A percentile compares a stretch with the other conserved stretches of the same genome.
Evolutionary conservation across 768 basidiomycete genomes (phyloP).

Genomic region (Bullera alba): DNA sequence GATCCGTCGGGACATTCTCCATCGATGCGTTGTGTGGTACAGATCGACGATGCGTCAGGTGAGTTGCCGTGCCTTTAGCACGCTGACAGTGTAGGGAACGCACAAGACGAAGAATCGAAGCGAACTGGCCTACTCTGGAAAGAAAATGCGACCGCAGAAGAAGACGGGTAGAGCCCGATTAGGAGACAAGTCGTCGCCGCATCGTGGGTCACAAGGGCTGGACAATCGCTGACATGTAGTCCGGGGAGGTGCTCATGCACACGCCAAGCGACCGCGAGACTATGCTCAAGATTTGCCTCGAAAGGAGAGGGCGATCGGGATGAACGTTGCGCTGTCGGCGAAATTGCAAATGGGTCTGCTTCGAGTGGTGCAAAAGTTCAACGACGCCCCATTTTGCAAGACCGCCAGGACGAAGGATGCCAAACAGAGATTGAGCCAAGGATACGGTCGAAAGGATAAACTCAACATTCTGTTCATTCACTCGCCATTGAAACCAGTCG

Average conservation of each 20-base stretch:
- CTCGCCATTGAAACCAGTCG: constrained; percentile 12
- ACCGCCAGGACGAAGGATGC: constrained; percentile 51
- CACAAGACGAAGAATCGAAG: constrained; percentile 85
- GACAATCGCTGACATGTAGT: constrained; percentile 17
- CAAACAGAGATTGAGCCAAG: constrained; percentile 67
- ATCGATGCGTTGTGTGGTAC: constrained; percentile 82
- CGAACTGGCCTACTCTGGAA: constrained; percentile 81
- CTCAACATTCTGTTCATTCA: constrained; percentile 40
- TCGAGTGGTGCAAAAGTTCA: constrained; percentile 57
- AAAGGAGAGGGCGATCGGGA: constrained; percentile 86
- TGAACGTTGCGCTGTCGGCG: constrained; percentile 78
- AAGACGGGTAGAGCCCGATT: constrained; percentile 83
- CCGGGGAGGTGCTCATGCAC: constrained; percentile 84
- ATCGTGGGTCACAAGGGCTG: constrained; percentile 28
- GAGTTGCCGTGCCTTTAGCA: not conserved
- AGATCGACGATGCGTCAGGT: constrained; percentile 74
- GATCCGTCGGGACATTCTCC: constrained; percentile 83
- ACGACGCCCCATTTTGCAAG: constrained; percentile 34
- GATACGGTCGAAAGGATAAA: constrained; percentile 45
- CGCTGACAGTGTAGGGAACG: constrained; percentile 53
- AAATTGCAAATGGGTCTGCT: constrained; percentile 70
- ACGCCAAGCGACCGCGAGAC: constrained; percentile 83
- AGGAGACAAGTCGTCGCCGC: constrained; percentile 62
- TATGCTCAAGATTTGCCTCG: constrained; percentile 87
- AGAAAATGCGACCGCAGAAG: constrained; percentile 86